These are phyloP conservation scores for Fusarium sp. DNA, from an alignment of 2,329 filamentous ascomycete genomes.

Conservation along the genomic window DNA sequence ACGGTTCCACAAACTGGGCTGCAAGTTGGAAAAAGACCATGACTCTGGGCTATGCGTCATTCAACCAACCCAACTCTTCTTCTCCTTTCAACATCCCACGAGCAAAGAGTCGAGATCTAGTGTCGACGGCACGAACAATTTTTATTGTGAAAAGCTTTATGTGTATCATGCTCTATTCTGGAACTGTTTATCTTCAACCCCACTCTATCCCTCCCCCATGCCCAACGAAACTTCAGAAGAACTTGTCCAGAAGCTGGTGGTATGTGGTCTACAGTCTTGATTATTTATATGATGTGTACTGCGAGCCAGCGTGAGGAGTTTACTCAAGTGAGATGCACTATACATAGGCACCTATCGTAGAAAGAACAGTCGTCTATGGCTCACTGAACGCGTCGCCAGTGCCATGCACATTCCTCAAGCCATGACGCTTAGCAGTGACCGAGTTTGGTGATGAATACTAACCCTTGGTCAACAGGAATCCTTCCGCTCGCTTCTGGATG, in stretches of 20 bases:
- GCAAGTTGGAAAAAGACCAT: constrained; percentile 24
- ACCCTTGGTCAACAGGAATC: constrained; percentile 63
- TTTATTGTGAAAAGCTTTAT: constrained; percentile 2
- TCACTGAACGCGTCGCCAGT: constrained; percentile 2
- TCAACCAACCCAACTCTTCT: constrained; percentile 11
- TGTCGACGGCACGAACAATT: neutral
- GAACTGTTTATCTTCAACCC: constrained; percentile 17
- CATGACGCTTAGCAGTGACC: neutral
- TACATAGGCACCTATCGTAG: neutral
- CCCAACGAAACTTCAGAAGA: constrained; percentile 36
- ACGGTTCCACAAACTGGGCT: constrained; percentile 22
- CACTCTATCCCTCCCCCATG: constrained; percentile 38
- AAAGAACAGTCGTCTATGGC: neutral
- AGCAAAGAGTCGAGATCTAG: neutral
- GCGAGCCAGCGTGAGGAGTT: no score
- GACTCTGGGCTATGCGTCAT: constrained; percentile 35
- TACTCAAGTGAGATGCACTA: neutral
- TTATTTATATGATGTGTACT: neutral
- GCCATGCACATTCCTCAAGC: neutral
- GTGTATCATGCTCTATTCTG: constrained; percentile 39
- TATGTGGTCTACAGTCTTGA: constrained; percentile 32
- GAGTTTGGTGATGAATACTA: constrained; percentile 9
- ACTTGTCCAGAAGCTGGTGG: constrained; percentile 46
- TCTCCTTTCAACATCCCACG: constrained; percentile 11
- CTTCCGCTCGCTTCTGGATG: constrained; percentile 81